Evolutionary conservation across 495 filamentous ascomycete genomes (phyloP), one percentile per base, ranked within the genome.

Genomic region (Lasiosphaeris hirsuta): DNA sequence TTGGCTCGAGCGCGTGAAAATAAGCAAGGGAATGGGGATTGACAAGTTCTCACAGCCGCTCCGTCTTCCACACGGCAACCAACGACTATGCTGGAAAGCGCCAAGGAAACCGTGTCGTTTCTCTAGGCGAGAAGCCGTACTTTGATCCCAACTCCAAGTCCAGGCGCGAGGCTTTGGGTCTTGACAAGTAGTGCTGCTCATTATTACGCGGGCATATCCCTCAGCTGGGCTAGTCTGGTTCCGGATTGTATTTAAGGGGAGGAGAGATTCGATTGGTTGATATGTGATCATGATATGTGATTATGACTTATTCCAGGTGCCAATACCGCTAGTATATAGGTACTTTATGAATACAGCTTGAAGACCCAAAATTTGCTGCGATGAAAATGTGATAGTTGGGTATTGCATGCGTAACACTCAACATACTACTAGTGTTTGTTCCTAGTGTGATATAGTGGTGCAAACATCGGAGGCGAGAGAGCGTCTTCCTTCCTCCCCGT

Each of bases 91-190:
- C 75, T 56, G 85, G 82, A 13, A 72, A 78, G 47, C 72, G 86
- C 37, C 77, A 79, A 41, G 86, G 85, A 8, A 78, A 87, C 54
- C 75, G 86, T 14, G 81, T 77, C 17, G 82, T 86, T 3, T 80
- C 81, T n/a, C 66, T 88, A 50, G 86, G 86, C 0, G 86, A 89
- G 75, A 74, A 75, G 53, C 86, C 86, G 5, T 88, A 81, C 66
- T 78, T 83, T 54, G 85, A 85, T 55, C 72, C 78, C 0, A 79
- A 76, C 35, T 84, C 82, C 3, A 82, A 80, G 30, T 82, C 80
- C 10, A 73, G 84, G 35, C 73, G 83, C 35, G 79, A 88, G 63
- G 79, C 69, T 4, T 69, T 89, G 46, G 81, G 61, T 33, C 39
- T 59, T 2, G 23, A 30, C 23, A 30, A 30, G 23, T 30, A 30